Conservation (phyloP, 2,329 filamentous ascomycete species). For the Xylaria sp. region DNA sequence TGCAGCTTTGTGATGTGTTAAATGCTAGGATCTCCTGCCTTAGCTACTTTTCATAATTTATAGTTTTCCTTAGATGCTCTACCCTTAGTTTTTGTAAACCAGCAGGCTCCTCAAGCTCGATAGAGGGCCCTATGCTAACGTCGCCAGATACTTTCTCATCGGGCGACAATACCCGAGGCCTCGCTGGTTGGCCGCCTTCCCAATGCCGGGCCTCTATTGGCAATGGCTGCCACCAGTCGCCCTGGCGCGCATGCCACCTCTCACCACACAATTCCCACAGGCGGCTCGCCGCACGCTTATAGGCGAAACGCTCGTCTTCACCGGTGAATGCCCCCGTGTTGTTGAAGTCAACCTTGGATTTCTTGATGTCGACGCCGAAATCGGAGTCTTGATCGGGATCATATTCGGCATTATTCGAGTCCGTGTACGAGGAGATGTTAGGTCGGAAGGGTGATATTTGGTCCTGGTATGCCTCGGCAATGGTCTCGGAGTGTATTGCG, state of each 20-base stretch:
- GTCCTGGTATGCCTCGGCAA: slow-evolving; percentile 82
- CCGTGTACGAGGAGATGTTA: slow-evolving; percentile 75
- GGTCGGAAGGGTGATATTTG: slow-evolving; percentile 80
- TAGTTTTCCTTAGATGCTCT: slow-evolving; percentile 44
- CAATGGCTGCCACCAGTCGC: slow-evolving; percentile 76
- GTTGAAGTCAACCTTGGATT: slow-evolving; percentile 69
- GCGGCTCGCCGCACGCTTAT: slow-evolving; percentile 79
- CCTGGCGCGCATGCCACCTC: slow-evolving; percentile 74
- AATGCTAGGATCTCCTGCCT: not conserved
- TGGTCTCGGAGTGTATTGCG: slow-evolving; percentile 71
- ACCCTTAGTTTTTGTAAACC: slow-evolving; percentile 54
- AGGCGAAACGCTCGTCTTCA: slow-evolving; percentile 84
- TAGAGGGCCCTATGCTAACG: slow-evolving; percentile 54
- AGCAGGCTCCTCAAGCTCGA: slow-evolving; percentile 57
- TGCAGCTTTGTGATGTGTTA: not conserved
- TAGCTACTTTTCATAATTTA: slow-evolving; percentile 12
- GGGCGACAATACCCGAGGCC: slow-evolving; percentile 39
- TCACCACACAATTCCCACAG: slow-evolving; percentile 84
- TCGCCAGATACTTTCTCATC: slow-evolving; percentile 45
- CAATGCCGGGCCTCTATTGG: slow-evolving; percentile 72
- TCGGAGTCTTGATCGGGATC: slow-evolving; percentile 69
- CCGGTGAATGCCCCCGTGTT: slow-evolving; percentile 77
- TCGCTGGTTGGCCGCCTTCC: slow-evolving; percentile 58
- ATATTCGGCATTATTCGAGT: slow-evolving; percentile 59
- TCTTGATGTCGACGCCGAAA: slow-evolving; percentile 56